Evolutionary conservation across 305 asterid species (phyloP).

Genomic region (Rubia occidens): DNA sequence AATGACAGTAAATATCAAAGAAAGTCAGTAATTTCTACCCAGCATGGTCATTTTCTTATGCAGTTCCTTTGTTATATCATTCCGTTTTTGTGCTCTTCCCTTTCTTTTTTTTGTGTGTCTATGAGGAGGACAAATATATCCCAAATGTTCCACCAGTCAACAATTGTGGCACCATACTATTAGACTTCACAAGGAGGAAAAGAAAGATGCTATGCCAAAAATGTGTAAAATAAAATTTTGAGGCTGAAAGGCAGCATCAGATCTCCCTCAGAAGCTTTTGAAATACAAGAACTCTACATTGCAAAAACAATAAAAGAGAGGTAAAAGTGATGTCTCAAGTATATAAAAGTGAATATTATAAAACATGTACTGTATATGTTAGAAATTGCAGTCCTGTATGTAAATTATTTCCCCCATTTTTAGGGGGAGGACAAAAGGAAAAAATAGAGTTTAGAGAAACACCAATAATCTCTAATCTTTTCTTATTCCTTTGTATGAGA

Average conservation of each 20-base stretch:
- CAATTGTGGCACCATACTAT: constrained; percentile 41
- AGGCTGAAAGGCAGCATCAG: constrained; percentile 14
- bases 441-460: no score
- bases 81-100: no score
- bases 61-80: no score
- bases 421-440: not conserved
- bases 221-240: not conserved
- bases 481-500: not conserved
- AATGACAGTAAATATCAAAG: not conserved
- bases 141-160: constrained; percentile 38
- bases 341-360: not conserved
- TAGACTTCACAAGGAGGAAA: constrained; percentile 24
- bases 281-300: not conserved
- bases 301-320: not conserved
- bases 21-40: not conserved
- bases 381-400: no score
- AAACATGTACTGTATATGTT: no score
- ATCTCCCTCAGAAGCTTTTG: constrained; percentile 13
- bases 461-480: not conserved
- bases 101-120: not conserved
- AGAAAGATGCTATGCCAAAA: constrained; percentile 19
- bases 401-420: not conserved
- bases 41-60: not conserved
- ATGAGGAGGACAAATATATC: constrained; percentile 10
- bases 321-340: not conserved